phyloP scores from a whole-genome alignment of 1,139 yeast genomes.

The Groenewaldozyma sp. region DNA sequence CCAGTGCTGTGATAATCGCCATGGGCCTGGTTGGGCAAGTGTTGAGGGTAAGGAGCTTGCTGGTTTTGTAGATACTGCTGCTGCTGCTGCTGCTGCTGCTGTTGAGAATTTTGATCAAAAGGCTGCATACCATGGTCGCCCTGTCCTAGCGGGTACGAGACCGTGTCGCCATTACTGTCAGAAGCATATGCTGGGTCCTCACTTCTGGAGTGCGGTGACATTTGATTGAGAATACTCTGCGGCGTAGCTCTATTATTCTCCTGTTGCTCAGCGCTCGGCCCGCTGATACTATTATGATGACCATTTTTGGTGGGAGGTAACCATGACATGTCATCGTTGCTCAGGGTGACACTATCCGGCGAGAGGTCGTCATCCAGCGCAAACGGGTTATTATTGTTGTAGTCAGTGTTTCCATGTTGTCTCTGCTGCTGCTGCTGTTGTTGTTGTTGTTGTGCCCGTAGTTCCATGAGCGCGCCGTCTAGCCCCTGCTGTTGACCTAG shows the following conservation, averaged over 20 bases:
- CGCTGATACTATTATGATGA: neutral
- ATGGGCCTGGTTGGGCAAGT: neutral
- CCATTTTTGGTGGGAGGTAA: slow-evolving; percentile 14
- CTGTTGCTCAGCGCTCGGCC: neutral
- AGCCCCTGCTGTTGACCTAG: slow-evolving; percentile 12
- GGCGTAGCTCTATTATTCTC: slow-evolving; percentile 5
- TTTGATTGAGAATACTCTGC: neutral
- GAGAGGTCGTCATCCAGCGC: slow-evolving; percentile 13
- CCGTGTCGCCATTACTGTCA: neutral
- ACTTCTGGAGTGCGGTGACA: neutral
- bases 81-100: too few relatives aligned
- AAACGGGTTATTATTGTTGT: neutral
- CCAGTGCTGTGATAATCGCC: neutral
- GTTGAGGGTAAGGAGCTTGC: too few relatives aligned
- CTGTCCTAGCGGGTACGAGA: too few relatives aligned
- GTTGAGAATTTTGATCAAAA: neutral
- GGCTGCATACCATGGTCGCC: neutral
- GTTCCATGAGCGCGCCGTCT: slow-evolving; percentile 3
- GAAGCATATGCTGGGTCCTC: too few relatives aligned
- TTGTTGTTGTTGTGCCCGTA: slow-evolving; percentile 9
- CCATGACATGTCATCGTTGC: slow-evolving; percentile 16
- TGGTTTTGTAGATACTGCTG: too few relatives aligned
- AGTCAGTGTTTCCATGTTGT: too few relatives aligned
- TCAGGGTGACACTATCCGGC: slow-evolving; percentile 13
- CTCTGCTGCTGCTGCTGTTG: slow-evolving; percentile 8